Evolutionary conservation across 2,329 filamentous ascomycete genomes (phyloP).

Genomic region (Neofusicoccum ribis): DNA sequence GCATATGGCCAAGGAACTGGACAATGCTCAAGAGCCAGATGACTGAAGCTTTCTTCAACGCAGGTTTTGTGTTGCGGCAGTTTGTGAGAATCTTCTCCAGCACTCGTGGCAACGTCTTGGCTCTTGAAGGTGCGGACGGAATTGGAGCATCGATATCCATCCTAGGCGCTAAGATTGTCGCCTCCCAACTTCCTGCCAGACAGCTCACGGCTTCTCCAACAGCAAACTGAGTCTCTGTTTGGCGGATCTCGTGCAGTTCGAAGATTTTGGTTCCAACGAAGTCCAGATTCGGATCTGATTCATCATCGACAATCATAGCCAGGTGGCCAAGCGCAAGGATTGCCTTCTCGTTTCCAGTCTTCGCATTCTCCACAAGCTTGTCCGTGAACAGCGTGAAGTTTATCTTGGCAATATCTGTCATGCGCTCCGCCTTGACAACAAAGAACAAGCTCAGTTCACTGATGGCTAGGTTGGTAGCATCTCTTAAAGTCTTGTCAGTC

Average conservation of each 20-base stretch:
- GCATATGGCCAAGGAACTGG: constrained; percentile 82
- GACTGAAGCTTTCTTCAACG: constrained; percentile 84
- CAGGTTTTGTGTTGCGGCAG: constrained; percentile 82
- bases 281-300: constrained; percentile 43
- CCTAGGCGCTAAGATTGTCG: constrained; percentile 71
- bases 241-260: constrained; percentile 77
- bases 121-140: constrained; percentile 34
- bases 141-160: constrained; percentile 68
- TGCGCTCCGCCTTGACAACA: constrained; percentile 48
- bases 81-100: constrained; percentile 74
- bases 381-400: constrained; percentile 56
- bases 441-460: constrained; percentile 63
- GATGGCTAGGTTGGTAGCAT: constrained; percentile 58
- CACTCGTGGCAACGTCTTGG: constrained; percentile 52
- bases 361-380: constrained; percentile 67
- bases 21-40: constrained; percentile 94
- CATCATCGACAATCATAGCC: constrained; percentile 59
- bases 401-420: constrained; percentile 33
- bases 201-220: constrained; percentile 86
- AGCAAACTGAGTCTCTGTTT: constrained; percentile 85
- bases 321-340: constrained; percentile 80
- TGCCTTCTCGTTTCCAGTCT: constrained; percentile 77
- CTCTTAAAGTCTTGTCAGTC: constrained; percentile 58
- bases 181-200: constrained; percentile 77
- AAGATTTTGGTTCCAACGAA: constrained; percentile 69